Conservation (phyloP, 805 yeast species). For the Cyberlindnera misumaiensis region DNA sequence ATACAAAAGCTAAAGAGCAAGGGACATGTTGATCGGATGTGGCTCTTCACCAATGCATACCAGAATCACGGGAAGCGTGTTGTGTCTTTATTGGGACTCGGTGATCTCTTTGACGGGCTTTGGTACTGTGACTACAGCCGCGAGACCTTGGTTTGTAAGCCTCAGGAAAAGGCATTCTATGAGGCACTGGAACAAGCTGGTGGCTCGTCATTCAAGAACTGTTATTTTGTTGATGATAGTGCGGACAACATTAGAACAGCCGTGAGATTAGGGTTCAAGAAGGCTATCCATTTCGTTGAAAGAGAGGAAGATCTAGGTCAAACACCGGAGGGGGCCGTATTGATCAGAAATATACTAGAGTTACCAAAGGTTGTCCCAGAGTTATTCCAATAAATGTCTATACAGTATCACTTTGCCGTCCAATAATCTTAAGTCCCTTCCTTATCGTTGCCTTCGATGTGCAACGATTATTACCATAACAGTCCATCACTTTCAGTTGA, state of each 20-base stretch:
- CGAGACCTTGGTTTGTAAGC: slow-evolving; percentile 77
- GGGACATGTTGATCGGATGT: slow-evolving; percentile 61
- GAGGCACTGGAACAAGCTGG: slow-evolving; percentile 63
- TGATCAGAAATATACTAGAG: slow-evolving; percentile 54
- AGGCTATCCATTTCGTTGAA: slow-evolving; percentile 71
- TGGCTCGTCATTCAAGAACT: slow-evolving; percentile 38
- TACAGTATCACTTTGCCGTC: slow-evolving; percentile 60
- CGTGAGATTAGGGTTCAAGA: slow-evolving; percentile 59
- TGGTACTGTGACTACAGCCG: slow-evolving; percentile 78
- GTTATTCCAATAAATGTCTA: slow-evolving; percentile 11
- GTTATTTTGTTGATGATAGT: slow-evolving; percentile 85
- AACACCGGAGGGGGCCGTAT: slow-evolving; percentile 37
- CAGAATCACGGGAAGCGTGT: slow-evolving; percentile 84
- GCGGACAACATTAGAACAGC: slow-evolving; percentile 76
- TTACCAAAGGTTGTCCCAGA: slow-evolving; percentile 27
- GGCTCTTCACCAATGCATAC: slow-evolving; percentile 96
- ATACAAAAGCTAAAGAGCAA: slow-evolving; percentile 34
- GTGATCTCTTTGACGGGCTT: slow-evolving; percentile 91
- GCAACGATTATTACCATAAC: slow-evolving; percentile 72
- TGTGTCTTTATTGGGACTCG: slow-evolving; percentile 71
- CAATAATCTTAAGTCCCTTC: slow-evolving; percentile 56
- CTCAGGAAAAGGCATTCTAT: slow-evolving; percentile 65
- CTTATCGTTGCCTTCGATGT: slow-evolving; percentile 47
- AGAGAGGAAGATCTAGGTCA: slow-evolving; percentile 42
- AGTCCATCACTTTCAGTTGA: slow-evolving; percentile 60